Evolutionary conservation across 1,284 basidiomycete genomes (phyloP), one percentile per base, ranked within the genome.

Genomic region (Boletus albobrunnescens): DNA sequence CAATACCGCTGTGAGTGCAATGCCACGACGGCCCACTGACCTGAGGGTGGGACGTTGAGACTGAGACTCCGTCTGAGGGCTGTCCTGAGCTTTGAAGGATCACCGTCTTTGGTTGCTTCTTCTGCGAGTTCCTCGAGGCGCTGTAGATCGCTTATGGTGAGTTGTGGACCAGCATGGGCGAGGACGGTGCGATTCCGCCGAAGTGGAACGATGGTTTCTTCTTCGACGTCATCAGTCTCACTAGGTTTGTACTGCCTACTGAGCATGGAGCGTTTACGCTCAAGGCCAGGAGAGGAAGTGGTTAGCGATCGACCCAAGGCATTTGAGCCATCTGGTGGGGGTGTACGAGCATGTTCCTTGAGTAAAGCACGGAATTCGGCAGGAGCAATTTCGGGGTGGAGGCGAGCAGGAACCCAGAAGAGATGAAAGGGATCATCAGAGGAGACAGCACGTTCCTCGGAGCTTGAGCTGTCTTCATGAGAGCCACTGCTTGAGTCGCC

Each of bases 351-450:
- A 71, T 98, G 95, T 58, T 96, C 90, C 67, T 94, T 91, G 57
- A 99, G 81, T 63, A 98, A 97, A 23, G 85, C 85, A 50, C 92
- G 84, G 69, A 99, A 99, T 69, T 98, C 93, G 43, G 85, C 84
- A 10, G 96, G 96, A 1, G 94, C 95, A 63, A 99, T 90, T 72
- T 99, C 95, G 17, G 95, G 96, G 65, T 99, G 95, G 19, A 97
- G 75, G 47, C 88, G 83, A 13, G 95, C 95, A 32, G 95, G 95
- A 14, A 99, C 92, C 95, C 95, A 99, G 74, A 97, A 98, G 51
- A 97, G 81, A 68, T 91, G 84, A 59, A 83, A 81, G 9, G 86
- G 84, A 70, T 91, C 87, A 59, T 87, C 83, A 41, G 71, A 63
- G 37, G 69, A 60, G 28, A 39, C 8, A 13, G 33, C 52, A 57